Conservation (phyloP, 2,329 filamentous ascomycete species). For the Pyrenophora teres region DNA sequence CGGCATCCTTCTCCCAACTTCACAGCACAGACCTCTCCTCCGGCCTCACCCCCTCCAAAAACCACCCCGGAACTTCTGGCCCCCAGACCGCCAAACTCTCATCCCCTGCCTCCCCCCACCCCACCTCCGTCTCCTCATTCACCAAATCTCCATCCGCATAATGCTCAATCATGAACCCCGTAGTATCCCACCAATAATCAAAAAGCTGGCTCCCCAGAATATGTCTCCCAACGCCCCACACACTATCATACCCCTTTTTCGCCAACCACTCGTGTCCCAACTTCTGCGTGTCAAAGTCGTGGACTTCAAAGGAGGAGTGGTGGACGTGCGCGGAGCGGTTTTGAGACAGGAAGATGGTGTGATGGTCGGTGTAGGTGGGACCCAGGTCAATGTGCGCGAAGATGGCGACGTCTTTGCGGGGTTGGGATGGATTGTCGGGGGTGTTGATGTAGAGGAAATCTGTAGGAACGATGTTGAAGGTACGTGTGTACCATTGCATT, state of each 20-base stretch:
- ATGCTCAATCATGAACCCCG: conserved; percentile 68
- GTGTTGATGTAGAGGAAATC: conserved; percentile 50
- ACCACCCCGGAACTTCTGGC: conserved; percentile 47
- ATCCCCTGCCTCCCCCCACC: conserved; percentile 48
- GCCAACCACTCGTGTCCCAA: conserved; percentile 72
- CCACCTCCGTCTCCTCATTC: conserved; percentile 59
- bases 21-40: background rate
- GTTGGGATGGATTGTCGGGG: background rate
- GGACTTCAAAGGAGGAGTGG: conserved; percentile 71
- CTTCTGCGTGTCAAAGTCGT: conserved; percentile 71
- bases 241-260: conserved; percentile 64
- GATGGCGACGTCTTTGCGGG: conserved; percentile 49
- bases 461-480: conserved; percentile 55
- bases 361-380: conserved; percentile 58
- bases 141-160: conserved; percentile 73
- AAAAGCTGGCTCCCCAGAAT: conserved; percentile 73
- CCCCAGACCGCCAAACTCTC: conserved; percentile 52
- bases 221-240: conserved; percentile 74
- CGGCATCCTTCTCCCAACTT: background rate
- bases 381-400: conserved; percentile 63
- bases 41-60: conserved; percentile 32
- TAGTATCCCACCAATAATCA: conserved; percentile 72
- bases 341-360: conserved; percentile 58
- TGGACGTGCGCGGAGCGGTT: conserved; percentile 60
- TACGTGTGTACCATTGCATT: conserved; percentile 52